phyloP scores from a whole-genome alignment of 106 monocot species.

The Phalaenopsis equestris region DNA sequence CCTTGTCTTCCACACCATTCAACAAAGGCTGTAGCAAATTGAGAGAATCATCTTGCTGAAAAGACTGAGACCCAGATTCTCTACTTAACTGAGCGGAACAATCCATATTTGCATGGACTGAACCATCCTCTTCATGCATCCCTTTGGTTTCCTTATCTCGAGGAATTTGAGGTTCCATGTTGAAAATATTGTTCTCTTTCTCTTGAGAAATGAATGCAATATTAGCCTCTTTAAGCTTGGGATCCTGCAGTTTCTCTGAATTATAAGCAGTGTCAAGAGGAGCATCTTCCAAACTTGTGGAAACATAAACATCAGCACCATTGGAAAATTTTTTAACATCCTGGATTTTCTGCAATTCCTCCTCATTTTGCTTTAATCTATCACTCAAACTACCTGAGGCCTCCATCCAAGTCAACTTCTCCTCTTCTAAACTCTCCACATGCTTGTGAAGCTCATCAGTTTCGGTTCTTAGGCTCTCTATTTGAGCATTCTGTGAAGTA shows the following conservation, averaged over 20 bases:
- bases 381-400: slow-evolving; percentile 22
- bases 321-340: slow-evolving; percentile 15
- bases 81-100: neutral
- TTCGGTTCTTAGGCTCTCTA: slow-evolving; percentile 29
- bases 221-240: neutral
- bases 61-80: neutral
- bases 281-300: slow-evolving; percentile 23
- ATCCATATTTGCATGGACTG: neutral
- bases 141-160: neutral
- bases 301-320: slow-evolving; percentile 13
- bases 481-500: slow-evolving; percentile 52
- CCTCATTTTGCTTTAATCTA: slow-evolving; percentile 30
- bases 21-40: slow-evolving; percentile 30
- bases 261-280: slow-evolving; percentile 7
- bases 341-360: slow-evolving; percentile 30
- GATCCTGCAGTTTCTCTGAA: slow-evolving; percentile 16
- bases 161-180: neutral
- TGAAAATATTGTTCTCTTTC: neutral
- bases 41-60: slow-evolving; percentile 6
- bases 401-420: slow-evolving; percentile 11
- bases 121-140: neutral
- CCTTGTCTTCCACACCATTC: slow-evolving; percentile 46
- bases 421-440: slow-evolving; percentile 31
- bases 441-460: slow-evolving; percentile 25
- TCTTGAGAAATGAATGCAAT: neutral